Evolutionary conservation across 805 yeast genomes (phyloP), one percentile per base, ranked within the genome.

Genomic region (Ogataea nonfermentans): DNA sequence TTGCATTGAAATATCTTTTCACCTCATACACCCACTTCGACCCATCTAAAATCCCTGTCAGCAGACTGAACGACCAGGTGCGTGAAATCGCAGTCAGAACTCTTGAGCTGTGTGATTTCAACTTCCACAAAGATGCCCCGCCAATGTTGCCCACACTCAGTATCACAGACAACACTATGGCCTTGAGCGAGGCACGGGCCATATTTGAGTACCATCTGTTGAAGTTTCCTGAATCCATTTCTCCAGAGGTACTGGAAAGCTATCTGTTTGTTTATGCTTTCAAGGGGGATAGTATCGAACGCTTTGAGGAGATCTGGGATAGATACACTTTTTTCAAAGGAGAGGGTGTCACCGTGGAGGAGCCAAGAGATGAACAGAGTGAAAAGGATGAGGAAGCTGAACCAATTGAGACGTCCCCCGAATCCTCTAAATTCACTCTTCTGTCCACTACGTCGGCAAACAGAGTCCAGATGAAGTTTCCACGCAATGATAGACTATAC

Each of bases 151-250:
- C 77, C 1, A 50, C 67, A 0, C 55, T 84, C 7, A 50, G 51
- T 2, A 46, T 65, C 3, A 43, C 35, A 1, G 49, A 48, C 14
- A 55, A 66, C 4, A 44, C 50, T 15, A 72, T 78, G 45, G 62
- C 86, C 1, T 39, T 84, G 29, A 79, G 82, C 0, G 98, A 91
- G 61, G 78, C 91, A 0, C 71, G 78, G 43, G 97, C 97, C 0
- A 42, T 91, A 5, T 77, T 95, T 80, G 71, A 73, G 2, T 79
- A 71, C 51, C 63, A 77, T 10, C 43, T 77, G 16, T 57, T 72
- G 14, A 54, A 59, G 24, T 59, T 65, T 31, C 81, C 81, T 0
- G 51, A 61, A 0, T 60, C 66, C 19, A 60, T 84, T 9, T 69
- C 65, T 22, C 51, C 51, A 1, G 66, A 68, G 16, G 56, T 69